Base-by-base conservation (phyloP, 164 flowering plant species). In the Vitis riparia region DNA sequence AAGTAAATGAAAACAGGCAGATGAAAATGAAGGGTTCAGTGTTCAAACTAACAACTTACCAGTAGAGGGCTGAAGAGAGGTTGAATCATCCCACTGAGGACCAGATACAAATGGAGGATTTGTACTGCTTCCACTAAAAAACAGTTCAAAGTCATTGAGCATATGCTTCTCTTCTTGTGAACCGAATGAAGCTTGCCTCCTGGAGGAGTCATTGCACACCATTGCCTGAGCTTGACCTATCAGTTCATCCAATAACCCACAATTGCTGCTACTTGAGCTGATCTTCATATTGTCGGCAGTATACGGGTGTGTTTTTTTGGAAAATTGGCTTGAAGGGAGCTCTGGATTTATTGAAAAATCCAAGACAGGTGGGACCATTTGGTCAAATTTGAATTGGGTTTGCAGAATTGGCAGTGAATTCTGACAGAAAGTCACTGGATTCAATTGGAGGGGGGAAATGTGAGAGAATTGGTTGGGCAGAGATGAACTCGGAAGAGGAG, bases 221-320 rank as follows among this genome's bases (percentile, higher is more conserved):
- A 82, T 63, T 13, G 65, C 73, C 30, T 78, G 82, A 11, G 87
- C 72, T 59, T 85, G 84, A 56, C 72, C 80, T 59, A 83, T 61
- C 37, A 83, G 68, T 30, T 80, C 85, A 68, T 85, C 88, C 81
- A 85, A 63, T 55, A 82, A 63, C 17, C 87, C 88, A 30, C 79
- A 75, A 17, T 74, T 69, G 47, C 49, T 23, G n/a, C 14, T 32
- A 5, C 69, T 57, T 5, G 52, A 5, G 7, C 50, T 17, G 1
- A 68, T 19, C 51, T 55, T 73, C 19, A 55, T 44, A 12, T 56
- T 73, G 19, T 57, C 49, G 11, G 27, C 2, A 17, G 37, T 13
- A 50, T 16, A 53, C 65, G 59, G 17, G 11, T 44, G 17, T 49
- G 32, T 14, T 51, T 65, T 64, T 15, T 27, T 11, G 10, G 19